These are phyloP conservation scores for Paspalum vaginatum DNA, from an alignment of 176 grass and related monocot genomes.

Conservation along the genomic window DNA sequence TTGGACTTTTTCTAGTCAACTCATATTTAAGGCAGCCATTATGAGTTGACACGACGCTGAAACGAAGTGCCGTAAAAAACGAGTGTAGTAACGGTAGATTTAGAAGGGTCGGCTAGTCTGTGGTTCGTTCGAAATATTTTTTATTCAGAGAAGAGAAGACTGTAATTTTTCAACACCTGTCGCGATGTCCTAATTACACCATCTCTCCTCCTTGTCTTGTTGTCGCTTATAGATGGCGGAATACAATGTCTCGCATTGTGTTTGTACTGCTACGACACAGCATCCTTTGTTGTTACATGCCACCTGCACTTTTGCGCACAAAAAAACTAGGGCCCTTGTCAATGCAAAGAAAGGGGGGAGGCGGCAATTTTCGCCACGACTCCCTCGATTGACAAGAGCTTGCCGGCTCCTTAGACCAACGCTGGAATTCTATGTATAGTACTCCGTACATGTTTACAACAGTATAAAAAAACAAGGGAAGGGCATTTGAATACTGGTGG, in stretches of 20 bases:
- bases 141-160: neutral
- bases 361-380: neutral
- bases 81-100: neutral
- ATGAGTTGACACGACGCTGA: conserved; percentile 5
- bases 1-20: conserved; percentile 24
- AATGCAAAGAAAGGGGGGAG: neutral
- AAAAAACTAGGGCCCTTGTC: neutral
- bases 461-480: too few relatives aligned
- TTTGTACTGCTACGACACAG: neutral
- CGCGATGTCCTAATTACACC: neutral
- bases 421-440: conserved; percentile 4
- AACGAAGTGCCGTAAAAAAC: too few relatives aligned
- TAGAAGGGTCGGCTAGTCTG: neutral
- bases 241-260: conserved; percentile 5
- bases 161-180: conserved; percentile 18
- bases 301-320: conserved; percentile 6
- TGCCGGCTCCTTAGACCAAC: conserved; percentile 16
- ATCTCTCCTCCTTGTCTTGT: neutral
- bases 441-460: too few relatives aligned
- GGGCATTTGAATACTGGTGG: too few relatives aligned
- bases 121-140: neutral
- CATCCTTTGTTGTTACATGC: conserved; percentile 4
- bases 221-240: neutral
- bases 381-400: neutral
- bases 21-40: neutral